Percentiles rank a stretch among this genome's conserved stretches.
Conservation (phyloP, 2,329 filamentous ascomycete genomes). For the Aspergillus floridensis region DNA sequence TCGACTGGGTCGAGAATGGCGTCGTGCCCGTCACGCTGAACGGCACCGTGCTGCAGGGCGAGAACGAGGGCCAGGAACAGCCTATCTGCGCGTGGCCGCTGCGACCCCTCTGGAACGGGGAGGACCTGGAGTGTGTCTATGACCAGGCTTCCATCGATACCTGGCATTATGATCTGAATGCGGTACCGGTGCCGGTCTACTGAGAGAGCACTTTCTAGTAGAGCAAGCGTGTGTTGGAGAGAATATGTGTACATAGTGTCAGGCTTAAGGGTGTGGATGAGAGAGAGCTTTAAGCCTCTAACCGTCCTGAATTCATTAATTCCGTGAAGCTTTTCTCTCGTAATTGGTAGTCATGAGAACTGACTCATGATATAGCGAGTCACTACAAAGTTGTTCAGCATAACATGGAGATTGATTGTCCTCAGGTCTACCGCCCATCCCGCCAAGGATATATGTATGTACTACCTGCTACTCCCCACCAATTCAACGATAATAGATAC, state of each 20-base stretch:
- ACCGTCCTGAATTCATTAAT: no score
- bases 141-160: slow-evolving; percentile 17
- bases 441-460: no score
- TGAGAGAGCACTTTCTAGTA: neutral
- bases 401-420: no score
- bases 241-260: neutral
- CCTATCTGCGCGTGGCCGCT: slow-evolving; percentile 25
- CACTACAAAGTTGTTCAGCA: no score
- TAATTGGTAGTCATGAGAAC: no score
- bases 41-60: slow-evolving; percentile 29
- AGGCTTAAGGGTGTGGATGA: neutral
- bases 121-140: slow-evolving; percentile 6
- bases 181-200: slow-evolving; percentile 16
- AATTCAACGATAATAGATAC: no score
- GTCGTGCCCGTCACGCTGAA: slow-evolving; percentile 43
- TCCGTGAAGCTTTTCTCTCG: no score
- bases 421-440: no score
- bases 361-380: no score
- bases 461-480: no score
- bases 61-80: slow-evolving; percentile 17
- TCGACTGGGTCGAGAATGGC: slow-evolving; percentile 53
- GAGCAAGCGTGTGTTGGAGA: no score
- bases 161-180: slow-evolving; percentile 16
- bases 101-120: slow-evolving; percentile 20
- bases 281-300: neutral